Evolutionary conservation across 805 yeast genomes (phyloP).

Genomic region (Candida fluviatilis): DNA sequence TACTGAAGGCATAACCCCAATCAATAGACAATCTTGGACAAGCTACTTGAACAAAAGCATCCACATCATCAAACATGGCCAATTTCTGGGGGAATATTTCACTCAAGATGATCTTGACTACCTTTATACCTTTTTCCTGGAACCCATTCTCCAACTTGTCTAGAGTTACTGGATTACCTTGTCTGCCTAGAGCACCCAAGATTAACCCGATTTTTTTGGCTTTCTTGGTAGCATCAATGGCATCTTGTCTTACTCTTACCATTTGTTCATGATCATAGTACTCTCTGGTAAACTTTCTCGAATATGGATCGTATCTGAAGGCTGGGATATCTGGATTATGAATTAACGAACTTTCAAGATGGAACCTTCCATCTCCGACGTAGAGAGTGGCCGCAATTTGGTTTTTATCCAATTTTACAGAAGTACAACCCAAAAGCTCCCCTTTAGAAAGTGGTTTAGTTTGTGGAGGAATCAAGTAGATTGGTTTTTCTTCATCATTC

Average conservation of each 20-base stretch:
- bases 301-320: constrained; percentile 91
- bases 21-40: constrained; percentile 95
- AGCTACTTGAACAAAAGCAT: constrained; percentile 95
- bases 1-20: constrained; percentile 97
- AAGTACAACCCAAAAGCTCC: constrained; percentile 94
- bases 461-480: constrained; percentile 81
- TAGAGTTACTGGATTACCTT: constrained; percentile 81
- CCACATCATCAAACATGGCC: constrained; percentile 88
- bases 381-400: constrained; percentile 80
- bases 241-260: constrained; percentile 68
- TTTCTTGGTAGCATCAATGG: constrained; percentile 56
- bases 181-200: constrained; percentile 92
- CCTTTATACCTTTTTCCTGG: constrained; percentile 52
- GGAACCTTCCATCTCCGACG: constrained; percentile 95
- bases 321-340: constrained; percentile 94
- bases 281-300: constrained; percentile 85
- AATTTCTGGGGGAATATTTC: constrained; percentile 93
- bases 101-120: constrained; percentile 78
- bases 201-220: constrained; percentile 77
- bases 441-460: constrained; percentile 91
- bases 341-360: constrained; percentile 93
- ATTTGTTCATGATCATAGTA: constrained; percentile 83
- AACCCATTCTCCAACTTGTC: constrained; percentile 58
- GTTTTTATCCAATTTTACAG: constrained; percentile 66
- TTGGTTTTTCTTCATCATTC: constrained; percentile 42